phyloP scores from a whole-genome alignment of 768 basidiomycete species.

The Hemileccinum rubropunctum region DNA sequence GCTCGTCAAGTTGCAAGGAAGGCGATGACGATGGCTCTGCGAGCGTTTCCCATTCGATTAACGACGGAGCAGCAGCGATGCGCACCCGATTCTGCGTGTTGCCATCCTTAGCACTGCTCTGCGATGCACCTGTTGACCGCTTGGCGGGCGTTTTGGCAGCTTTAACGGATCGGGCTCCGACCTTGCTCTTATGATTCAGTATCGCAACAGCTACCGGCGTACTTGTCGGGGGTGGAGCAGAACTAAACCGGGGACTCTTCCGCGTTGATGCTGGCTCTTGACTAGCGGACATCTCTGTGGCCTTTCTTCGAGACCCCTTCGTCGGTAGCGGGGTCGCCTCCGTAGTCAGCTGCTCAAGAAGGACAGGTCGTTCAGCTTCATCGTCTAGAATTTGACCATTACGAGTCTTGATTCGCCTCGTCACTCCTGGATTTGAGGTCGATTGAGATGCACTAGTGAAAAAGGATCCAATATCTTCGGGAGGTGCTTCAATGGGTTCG shows the following conservation, averaged over 20 bases:
- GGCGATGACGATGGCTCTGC: conserved; percentile 25
- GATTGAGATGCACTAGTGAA: conserved; percentile 6
- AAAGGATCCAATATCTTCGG: conserved; percentile 5
- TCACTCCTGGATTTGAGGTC: conserved; percentile 33
- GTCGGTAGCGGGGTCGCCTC: conserved; percentile 20
- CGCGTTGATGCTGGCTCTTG: conserved; percentile 24
- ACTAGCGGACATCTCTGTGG: conserved; percentile 13
- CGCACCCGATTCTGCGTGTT: neutral
- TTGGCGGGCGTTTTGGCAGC: conserved; percentile 14
- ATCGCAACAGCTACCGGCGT: conserved; percentile 6
- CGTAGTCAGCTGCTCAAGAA: conserved; percentile 18
- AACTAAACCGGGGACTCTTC: conserved; percentile 16
- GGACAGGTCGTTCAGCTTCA: conserved; percentile 23
- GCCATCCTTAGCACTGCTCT: neutral
- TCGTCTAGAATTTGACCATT: conserved; percentile 30
- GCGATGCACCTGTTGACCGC: neutral
- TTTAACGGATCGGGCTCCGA: neutral
- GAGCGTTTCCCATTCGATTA: conserved; percentile 31
- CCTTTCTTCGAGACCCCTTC: conserved; percentile 18
- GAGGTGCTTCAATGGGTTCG: conserved; percentile 32
- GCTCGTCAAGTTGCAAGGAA: conserved; percentile 31
- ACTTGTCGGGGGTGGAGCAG: conserved; percentile 5
- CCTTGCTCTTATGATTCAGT: conserved; percentile 4
- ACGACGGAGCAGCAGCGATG: conserved; percentile 10
- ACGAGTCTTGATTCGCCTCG: conserved; percentile 44